Percentiles rank a stretch among this genome's conserved stretches.
These are phyloP conservation scores for Penicillium silybi DNA, from an alignment of 495 filamentous ascomycete species.

Conservation along the genomic window DNA sequence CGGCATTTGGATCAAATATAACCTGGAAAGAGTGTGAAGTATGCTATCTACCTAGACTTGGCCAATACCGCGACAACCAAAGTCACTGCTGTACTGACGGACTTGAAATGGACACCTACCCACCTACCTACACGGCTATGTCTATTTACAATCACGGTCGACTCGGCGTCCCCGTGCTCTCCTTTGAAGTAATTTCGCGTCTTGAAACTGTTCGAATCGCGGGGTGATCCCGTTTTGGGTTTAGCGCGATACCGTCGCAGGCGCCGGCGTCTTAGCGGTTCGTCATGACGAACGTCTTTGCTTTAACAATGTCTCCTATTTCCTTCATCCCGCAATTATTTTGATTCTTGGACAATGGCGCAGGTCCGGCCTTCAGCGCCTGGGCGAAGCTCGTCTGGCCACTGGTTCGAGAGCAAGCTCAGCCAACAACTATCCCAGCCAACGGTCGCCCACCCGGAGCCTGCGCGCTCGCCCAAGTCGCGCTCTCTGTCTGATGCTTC, in stretches of 20 bases:
- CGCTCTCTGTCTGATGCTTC: slow-evolving; percentile 45
- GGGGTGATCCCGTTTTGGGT: slow-evolving; percentile 12
- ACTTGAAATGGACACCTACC: too few species aligned
- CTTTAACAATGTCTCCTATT: not conserved
- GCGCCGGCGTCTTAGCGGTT: not conserved
- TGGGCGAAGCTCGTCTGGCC: slow-evolving; percentile 19
- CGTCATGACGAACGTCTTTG: not conserved
- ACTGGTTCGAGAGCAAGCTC: slow-evolving; percentile 38
- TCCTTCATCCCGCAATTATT: not conserved
- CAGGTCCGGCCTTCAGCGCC: slow-evolving; percentile 21
- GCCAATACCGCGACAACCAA: too few species aligned
- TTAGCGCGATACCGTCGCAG: slow-evolving; percentile 2
- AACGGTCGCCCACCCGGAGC: slow-evolving; percentile 17
- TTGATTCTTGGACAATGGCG: slow-evolving; percentile 20
- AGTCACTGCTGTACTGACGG: too few species aligned
- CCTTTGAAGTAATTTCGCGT: not conserved
- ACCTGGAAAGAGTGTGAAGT: too few species aligned
- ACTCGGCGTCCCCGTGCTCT: not conserved
- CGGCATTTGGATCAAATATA: too few species aligned
- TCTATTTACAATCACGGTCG: too few species aligned
- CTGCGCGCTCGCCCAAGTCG: slow-evolving; percentile 32
- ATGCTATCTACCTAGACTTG: too few species aligned
- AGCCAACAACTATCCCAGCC: slow-evolving; percentile 38
- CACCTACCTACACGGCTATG: too few species aligned
- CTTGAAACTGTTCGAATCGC: not conserved